A percentile compares a stretch with the other conserved stretches of the same genome.
phyloP scores from a whole-genome alignment of 257 asterid genomes.

The Cordia subcordata region DNA sequence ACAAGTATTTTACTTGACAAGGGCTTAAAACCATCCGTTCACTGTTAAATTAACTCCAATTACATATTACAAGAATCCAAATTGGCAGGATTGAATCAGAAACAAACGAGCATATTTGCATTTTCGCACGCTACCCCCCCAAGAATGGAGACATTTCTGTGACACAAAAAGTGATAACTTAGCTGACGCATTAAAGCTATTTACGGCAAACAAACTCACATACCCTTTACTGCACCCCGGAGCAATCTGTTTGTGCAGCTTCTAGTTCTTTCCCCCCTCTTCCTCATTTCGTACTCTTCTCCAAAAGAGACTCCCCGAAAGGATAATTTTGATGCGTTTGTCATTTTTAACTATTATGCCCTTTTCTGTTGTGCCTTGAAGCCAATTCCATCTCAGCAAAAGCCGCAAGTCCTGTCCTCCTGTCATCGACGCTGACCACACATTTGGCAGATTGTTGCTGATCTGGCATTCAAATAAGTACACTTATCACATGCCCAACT shows the following conservation, averaged over 20 bases:
- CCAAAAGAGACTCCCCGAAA: too few relatives aligned
- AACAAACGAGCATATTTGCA: neutral
- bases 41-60: neutral
- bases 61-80: neutral
- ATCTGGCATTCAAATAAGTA: constrained; percentile 31
- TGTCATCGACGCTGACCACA: constrained; percentile 36
- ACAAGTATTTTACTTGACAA: too few relatives aligned
- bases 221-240: neutral
- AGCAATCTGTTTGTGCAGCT: neutral
- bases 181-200: neutral
- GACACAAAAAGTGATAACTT: neutral
- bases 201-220: neutral
- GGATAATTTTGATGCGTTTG: too few relatives aligned
- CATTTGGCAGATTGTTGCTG: constrained; percentile 35
- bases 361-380: too few relatives aligned
- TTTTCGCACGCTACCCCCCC: neutral
- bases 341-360: too few relatives aligned
- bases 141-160: neutral
- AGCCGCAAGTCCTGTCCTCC: neutral
- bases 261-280: neutral
- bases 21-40: neutral
- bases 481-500: constrained; percentile 51
- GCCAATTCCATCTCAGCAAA: neutral
- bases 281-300: neutral
- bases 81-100: neutral